Evolutionary conservation across 371 early-diverging fungal species (phyloP).

Genomic region (Lichtheimia corymbifera): DNA sequence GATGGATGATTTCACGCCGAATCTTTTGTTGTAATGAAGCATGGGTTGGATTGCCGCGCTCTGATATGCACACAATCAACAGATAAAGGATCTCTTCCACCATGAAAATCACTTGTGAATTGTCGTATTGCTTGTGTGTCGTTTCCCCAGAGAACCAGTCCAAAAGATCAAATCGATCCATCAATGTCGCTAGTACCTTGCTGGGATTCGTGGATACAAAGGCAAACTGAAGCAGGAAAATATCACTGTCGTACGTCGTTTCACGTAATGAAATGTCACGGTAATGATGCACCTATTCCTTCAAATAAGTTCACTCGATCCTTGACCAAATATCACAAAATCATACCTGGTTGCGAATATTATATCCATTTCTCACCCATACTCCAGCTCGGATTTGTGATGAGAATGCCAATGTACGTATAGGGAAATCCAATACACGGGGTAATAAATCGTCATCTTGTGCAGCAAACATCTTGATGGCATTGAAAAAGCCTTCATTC

Average conservation of each 20-base stretch:
- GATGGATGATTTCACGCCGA: conserved; percentile 70
- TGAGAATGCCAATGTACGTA: conserved; percentile 76
- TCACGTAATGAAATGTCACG: conserved; percentile 77
- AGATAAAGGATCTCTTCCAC: conserved; percentile 85
- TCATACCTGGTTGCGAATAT: conserved; percentile 64
- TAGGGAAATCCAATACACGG: conserved; percentile 74
- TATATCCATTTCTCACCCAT: conserved; percentile 95
- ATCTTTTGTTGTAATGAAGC: conserved; percentile 6
- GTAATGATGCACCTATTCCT: conserved; percentile 76
- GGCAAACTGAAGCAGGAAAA: conserved; percentile 78
- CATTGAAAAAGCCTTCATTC: conserved; percentile 48
- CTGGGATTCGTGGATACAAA: conserved; percentile 69
- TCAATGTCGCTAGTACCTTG: conserved; percentile 66
- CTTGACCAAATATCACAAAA: neutral
- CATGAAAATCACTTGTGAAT: conserved; percentile 70
- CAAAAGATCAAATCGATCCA: conserved; percentile 81
- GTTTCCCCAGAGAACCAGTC: conserved; percentile 78
- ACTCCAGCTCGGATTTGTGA: conserved; percentile 91
- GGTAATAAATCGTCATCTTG: conserved; percentile 23
- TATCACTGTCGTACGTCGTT: conserved; percentile 79
- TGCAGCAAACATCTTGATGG: conserved; percentile 31
- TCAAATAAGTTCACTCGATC: conserved; percentile 16
- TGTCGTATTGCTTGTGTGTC: conserved; percentile 62
- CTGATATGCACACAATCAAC: conserved; percentile 81
- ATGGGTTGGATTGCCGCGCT: conserved; percentile 65